Evolutionary conservation across 805 yeast genomes (phyloP).

Genomic region (Lipomyces spencermartinsiae): DNA sequence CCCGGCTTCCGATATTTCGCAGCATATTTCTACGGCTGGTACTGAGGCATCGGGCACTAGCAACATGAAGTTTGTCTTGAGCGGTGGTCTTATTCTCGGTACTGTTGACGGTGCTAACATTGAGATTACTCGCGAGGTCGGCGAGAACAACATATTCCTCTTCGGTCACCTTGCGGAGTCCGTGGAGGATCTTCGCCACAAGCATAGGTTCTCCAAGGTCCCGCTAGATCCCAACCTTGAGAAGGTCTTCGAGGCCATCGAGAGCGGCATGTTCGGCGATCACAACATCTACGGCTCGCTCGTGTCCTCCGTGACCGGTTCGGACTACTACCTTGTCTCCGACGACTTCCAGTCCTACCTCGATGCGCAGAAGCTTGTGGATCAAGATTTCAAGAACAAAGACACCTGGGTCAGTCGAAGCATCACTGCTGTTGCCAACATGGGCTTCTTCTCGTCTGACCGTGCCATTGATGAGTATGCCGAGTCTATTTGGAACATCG

Average conservation of each 20-base stretch:
- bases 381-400: conserved; percentile 69
- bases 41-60: conserved; percentile 97
- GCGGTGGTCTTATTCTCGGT: conserved; percentile 93
- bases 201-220: conserved; percentile 68
- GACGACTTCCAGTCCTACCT: conserved; percentile 90
- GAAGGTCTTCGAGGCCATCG: conserved; percentile 70
- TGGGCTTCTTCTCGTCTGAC: conserved; percentile 92
- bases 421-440: conserved; percentile 81
- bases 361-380: conserved; percentile 79
- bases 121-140: conserved; percentile 91
- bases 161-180: conserved; percentile 91
- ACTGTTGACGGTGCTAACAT: conserved; percentile 98
- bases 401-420: conserved; percentile 79
- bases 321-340: conserved; percentile 83
- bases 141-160: conserved; percentile 89
- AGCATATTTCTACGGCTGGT: conserved; percentile 96
- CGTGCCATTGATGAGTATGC: conserved; percentile 92
- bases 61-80: conserved; percentile 92
- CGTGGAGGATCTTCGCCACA: conserved; percentile 82
- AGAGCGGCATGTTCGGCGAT: conserved; percentile 74
- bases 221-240: conserved; percentile 64
- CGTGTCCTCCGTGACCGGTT: conserved; percentile 66
- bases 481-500: conserved; percentile 90
- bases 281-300: conserved; percentile 64
- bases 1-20: conserved; percentile 89